Base-by-base conservation (phyloP, 116 monocot species). In the Dioscorea cayenensis region DNA sequence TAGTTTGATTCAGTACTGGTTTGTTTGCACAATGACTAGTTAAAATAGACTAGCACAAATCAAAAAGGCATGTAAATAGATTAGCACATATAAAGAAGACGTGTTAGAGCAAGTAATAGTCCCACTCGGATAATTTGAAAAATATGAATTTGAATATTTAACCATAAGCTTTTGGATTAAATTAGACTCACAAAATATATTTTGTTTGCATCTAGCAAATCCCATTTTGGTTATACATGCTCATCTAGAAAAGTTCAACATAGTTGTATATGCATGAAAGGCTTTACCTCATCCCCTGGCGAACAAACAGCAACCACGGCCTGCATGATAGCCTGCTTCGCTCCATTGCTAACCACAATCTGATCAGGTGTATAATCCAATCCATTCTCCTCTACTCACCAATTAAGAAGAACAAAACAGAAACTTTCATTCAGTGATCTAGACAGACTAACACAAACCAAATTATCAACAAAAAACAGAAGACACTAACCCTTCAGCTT, bases 311-410 rank as follows among this genome's bases (percentile, higher is more conserved):
- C 97, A 49, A 90, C 76, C 35, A 93, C 93, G 0, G 90, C 88
- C 72, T 97, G 97, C 70, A 81, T 59, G 65, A 88, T 83, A 49
- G 72, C 71, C 70, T 97, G 93, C 71, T 97, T 97, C 13, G 97
- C 97, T 18, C 97, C 97, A 83, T 97, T 97, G 80, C 93, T 88
- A 28, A 97, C 90, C 58, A 97, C 71, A 22, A 97, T 88, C 74
- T 93, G 86, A 73, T 97, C 88, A 7, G 88, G 90, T 5, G 88
- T 81, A 59, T 97, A 97, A 2, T 72, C 67, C 75, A 97, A 71
- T 2, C 97, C 97, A 86, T 97, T 97, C 81, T 97, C 93, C 81
- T 83, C 97, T 97, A 79, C 51, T 28, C 58, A 75, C 14, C 36
- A 77, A 63, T 3, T 19, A 60, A 77, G 52, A n/a, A 27, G 0